Evolutionary conservation across 2,329 filamentous ascomycete species (phyloP).

Genomic region (Claviceps sp.): DNA sequence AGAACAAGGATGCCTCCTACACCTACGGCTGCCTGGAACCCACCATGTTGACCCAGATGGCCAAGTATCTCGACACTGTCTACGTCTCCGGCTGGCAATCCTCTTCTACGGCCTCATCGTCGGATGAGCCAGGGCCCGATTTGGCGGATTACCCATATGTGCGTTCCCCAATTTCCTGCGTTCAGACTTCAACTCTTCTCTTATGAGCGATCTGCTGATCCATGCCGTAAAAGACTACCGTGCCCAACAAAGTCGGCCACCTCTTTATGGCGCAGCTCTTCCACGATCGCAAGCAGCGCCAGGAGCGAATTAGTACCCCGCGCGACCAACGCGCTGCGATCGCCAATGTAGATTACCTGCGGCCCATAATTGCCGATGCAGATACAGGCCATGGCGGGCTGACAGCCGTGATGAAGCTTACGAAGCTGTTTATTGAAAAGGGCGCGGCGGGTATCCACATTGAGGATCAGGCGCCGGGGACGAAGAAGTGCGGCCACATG

Average conservation of each 20-base stretch:
- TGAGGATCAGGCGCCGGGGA: constrained; percentile 94
- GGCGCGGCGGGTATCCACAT: constrained; percentile 97
- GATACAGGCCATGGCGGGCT: constrained; percentile 95
- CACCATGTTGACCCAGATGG: constrained; percentile 98
- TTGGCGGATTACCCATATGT: constrained; percentile 94
- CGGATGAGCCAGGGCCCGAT: constrained; percentile 93
- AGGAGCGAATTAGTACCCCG: constrained; percentile 73
- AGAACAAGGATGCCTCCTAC: constrained; percentile 78
- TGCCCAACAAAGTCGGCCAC: constrained; percentile 95
- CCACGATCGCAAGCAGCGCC: constrained; percentile 97
- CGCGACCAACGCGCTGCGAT: constrained; percentile 59
- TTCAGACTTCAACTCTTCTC: not conserved
- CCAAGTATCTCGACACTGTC: constrained; percentile 94
- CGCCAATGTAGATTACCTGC: constrained; percentile 80
- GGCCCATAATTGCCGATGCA: constrained; percentile 91
- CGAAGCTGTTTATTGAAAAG: constrained; percentile 92
- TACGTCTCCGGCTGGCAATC: constrained; percentile 99
- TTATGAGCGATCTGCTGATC: not conserved
- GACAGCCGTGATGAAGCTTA: constrained; percentile 99
- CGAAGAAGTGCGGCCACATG: constrained; percentile 99
- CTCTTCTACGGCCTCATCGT: constrained; percentile 86
- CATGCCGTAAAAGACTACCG: constrained; percentile 56
- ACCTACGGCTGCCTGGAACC: constrained; percentile 97
- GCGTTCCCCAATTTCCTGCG: constrained; percentile 16
- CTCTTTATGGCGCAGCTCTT: constrained; percentile 98